These are phyloP conservation scores for Polyplosphaeria fusca DNA, from an alignment of 495 filamentous ascomycete genomes.

Conservation along the genomic window DNA sequence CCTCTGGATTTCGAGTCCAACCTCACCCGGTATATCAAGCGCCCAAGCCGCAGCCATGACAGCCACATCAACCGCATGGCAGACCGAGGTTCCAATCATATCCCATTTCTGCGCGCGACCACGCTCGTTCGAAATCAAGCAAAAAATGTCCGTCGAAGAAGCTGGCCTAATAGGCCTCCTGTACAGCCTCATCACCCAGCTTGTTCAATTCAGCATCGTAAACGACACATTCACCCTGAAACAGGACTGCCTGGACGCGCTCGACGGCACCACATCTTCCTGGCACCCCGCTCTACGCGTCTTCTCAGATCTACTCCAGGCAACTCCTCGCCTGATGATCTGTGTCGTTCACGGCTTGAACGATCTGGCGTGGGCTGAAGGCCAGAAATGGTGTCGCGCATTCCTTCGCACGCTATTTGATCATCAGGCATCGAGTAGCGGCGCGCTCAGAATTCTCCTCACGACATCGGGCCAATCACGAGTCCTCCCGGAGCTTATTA, in stretches of 20 bases:
- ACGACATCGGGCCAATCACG: background rate
- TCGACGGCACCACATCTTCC: background rate
- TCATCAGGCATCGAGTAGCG: background rate
- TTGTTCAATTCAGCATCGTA: background rate
- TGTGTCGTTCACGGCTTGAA: background rate
- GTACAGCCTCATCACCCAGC: slow-evolving; percentile 3
- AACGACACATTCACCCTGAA: background rate
- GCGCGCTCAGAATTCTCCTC: background rate
- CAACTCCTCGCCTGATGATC: background rate
- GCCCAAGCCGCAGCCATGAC: background rate
- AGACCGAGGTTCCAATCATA: background rate
- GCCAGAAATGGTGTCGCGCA: background rate
- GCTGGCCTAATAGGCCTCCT: background rate
- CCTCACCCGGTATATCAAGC: background rate
- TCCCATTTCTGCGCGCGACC: background rate
- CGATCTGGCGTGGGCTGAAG: background rate
- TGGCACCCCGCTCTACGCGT: background rate
- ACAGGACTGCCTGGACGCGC: background rate
- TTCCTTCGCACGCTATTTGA: background rate
- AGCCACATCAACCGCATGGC: background rate
- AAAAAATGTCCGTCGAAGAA: background rate
- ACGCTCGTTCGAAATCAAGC: background rate
- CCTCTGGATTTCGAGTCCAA: background rate
- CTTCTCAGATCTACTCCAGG: background rate
- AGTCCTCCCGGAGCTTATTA: background rate